phyloP scores from a whole-genome alignment of 73 alveolate genomes.

The Stentor coeruleus region DNA sequence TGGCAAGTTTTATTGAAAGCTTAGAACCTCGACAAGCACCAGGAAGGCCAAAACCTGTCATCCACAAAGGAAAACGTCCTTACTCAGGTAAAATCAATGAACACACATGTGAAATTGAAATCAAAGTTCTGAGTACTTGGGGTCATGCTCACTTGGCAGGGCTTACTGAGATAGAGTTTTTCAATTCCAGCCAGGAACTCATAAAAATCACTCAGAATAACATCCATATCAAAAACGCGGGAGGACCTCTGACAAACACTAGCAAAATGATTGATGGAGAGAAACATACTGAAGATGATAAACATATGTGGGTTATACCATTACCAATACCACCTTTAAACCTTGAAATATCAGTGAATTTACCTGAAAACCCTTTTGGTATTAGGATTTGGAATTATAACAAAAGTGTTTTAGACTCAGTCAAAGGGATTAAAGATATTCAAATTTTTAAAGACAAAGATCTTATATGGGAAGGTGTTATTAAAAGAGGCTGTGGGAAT shows the following conservation, averaged over 20 bases:
- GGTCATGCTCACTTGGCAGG: constrained; percentile 76
- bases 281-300: constrained; percentile 58
- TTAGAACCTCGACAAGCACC: background rate
- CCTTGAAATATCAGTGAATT: constrained; percentile 54
- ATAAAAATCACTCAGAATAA: constrained; percentile 52
- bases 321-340: constrained; percentile 70
- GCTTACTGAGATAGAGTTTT: constrained; percentile 75
- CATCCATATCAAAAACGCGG: constrained; percentile 45
- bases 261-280: constrained; percentile 57
- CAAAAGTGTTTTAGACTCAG: constrained; percentile 66
- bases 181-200: constrained; percentile 34
- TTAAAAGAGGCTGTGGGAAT: constrained; percentile 66
- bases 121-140: constrained; percentile 72
- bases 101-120: background rate
- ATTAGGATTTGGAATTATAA: constrained; percentile 70
- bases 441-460: constrained; percentile 42
- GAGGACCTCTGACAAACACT: constrained; percentile 48
- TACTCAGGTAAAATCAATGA: constrained; percentile 6
- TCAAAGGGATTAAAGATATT: constrained; percentile 69
- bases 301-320: constrained; percentile 76
- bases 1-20: background rate
- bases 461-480: constrained; percentile 42
- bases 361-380: constrained; percentile 51
- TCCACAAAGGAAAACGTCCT: constrained; percentile 5
- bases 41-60: constrained; percentile 22